phyloP scores from a whole-genome alignment of 225 moss, liverwort and hornwort species.

The Bryum argenteum region DNA sequence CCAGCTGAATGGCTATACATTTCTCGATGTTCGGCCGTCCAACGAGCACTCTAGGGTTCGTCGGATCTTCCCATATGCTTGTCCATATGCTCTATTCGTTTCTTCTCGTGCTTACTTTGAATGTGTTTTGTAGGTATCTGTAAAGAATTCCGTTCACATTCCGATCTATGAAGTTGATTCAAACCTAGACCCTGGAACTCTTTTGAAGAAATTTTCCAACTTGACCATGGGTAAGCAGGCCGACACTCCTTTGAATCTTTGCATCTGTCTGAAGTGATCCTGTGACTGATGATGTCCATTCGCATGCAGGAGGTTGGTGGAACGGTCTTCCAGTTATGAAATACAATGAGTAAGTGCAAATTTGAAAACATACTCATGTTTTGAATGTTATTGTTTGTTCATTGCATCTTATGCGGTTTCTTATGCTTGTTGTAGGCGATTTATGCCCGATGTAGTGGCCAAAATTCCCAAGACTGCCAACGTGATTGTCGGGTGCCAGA shows the following conservation, averaged over 20 bases:
- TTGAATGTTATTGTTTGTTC: conserved; percentile 14
- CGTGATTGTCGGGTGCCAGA: conserved; percentile 86
- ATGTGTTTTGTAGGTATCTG: conserved; percentile 59
- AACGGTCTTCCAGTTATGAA: conserved; percentile 86
- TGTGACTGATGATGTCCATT: conserved; percentile 20
- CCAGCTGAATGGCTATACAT: conserved; percentile 73
- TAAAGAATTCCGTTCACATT: conserved; percentile 77
- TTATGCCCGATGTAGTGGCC: conserved; percentile 95
- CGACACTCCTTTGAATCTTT: no score
- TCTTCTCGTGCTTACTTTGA: not conserved
- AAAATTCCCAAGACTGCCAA: conserved; percentile 94
- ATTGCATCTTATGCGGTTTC: conserved; percentile 6
- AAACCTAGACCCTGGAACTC: conserved; percentile 73
- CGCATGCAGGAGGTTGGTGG: conserved; percentile 90
- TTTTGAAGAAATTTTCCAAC: conserved; percentile 82
- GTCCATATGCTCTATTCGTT: not conserved
- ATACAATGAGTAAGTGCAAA: conserved; percentile 81
- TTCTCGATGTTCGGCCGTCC: conserved; percentile 91
- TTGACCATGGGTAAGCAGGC: conserved; percentile 77
- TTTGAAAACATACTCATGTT: not conserved
- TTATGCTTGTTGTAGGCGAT: conserved; percentile 63
- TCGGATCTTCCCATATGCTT: not conserved
- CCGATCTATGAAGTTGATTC: conserved; percentile 85
- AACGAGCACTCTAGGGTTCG: conserved; percentile 74
- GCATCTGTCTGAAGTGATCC: not conserved